These are phyloP conservation scores for Aegilops bicornis DNA, from an alignment of 176 grass and related monocot genomes.

Conservation along the genomic window DNA sequence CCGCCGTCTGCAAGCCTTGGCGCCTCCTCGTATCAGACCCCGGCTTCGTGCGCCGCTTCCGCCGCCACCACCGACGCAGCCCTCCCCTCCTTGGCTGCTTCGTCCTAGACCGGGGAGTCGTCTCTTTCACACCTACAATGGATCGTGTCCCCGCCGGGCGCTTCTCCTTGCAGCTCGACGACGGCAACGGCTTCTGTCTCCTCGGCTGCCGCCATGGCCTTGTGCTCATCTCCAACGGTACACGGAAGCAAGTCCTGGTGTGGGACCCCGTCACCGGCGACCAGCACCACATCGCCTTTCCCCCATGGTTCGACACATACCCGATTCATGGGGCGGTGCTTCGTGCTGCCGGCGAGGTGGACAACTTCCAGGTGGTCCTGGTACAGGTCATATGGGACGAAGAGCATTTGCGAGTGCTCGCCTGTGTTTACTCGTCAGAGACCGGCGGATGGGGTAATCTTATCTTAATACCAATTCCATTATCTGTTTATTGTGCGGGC, in stretches of 20 bases:
- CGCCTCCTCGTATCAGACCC: too few relatives aligned
- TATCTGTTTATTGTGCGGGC: neutral
- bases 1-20: too few relatives aligned
- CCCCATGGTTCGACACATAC: too few relatives aligned
- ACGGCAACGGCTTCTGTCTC: rapidly evolving
- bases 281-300: too few relatives aligned
- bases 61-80: too few relatives aligned
- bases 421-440: neutral
- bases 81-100: neutral
- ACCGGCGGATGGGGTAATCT: neutral
- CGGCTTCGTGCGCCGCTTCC: too few relatives aligned
- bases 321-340: neutral
- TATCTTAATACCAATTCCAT: neutral
- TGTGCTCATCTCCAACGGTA: neutral
- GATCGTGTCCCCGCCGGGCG: neutral
- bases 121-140: neutral
- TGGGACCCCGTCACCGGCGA: too few relatives aligned
- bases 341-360: neutral
- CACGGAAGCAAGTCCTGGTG: too few relatives aligned
- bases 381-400: neutral
- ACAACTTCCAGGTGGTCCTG: neutral
- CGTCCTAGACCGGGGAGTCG: neutral
- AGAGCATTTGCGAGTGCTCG: neutral
- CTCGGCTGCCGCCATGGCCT: neutral
- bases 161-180: neutral